These are phyloP conservation scores for Penicillium sumatraense DNA, from an alignment of 2,329 filamentous ascomycete species.

Conservation along the genomic window DNA sequence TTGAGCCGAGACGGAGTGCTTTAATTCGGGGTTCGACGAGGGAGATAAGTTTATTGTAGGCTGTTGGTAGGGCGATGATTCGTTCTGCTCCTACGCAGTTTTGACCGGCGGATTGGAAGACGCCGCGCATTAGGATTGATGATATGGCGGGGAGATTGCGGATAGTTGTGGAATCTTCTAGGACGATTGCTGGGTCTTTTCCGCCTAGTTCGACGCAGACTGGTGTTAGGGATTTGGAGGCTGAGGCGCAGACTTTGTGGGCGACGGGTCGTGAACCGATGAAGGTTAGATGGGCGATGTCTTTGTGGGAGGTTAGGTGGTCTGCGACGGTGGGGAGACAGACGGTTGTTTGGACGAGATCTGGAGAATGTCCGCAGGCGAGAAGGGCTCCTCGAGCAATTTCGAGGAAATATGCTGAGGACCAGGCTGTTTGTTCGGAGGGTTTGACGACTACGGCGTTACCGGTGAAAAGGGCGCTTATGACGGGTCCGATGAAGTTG, in stretches of 20 bases:
- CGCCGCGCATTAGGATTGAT: constrained; percentile 85
- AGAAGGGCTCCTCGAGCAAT: constrained; percentile 79
- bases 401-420: constrained; percentile 76
- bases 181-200: constrained; percentile 88
- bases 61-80: constrained; percentile 76
- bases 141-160: constrained; percentile 70
- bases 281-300: constrained; percentile 88
- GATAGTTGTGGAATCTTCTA: constrained; percentile 71
- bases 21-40: constrained; percentile 75
- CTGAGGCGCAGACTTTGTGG: constrained; percentile 83
- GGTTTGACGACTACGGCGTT: constrained; percentile 93
- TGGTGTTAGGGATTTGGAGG: constrained; percentile 83
- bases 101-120: constrained; percentile 93
- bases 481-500: constrained; percentile 89
- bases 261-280: constrained; percentile 89
- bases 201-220: constrained; percentile 91
- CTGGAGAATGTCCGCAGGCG: constrained; percentile 79
- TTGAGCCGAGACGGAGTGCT: constrained; percentile 74
- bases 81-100: constrained; percentile 98
- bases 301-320: constrained; percentile 81
- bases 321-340: constrained; percentile 87
- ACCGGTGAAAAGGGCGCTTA: constrained; percentile 86
- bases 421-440: constrained; percentile 96
- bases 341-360: constrained; percentile 80
- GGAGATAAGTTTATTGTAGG: constrained; percentile 74